Evolutionary conservation across 768 basidiomycete species (phyloP).

Genomic region (Lactarius trivialis): DNA sequence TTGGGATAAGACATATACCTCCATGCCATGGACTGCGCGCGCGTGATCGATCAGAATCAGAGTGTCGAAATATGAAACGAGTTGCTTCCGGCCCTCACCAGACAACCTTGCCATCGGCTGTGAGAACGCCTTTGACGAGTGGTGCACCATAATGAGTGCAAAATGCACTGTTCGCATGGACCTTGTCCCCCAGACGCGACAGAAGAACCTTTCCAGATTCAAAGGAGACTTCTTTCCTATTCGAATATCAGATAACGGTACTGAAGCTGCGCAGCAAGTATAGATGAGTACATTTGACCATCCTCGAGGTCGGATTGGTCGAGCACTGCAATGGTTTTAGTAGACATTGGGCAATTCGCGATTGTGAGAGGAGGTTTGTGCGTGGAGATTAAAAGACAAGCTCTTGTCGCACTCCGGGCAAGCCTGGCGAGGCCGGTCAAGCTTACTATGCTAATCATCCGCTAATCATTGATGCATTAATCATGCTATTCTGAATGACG

Average conservation of each 20-base stretch:
- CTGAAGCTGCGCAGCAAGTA: not conserved
- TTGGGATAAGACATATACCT: conserved; percentile 38
- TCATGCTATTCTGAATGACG: too few relatives aligned
- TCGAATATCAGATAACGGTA: not conserved
- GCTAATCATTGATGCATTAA: too few relatives aligned
- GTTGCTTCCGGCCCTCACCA: conserved; percentile 43
- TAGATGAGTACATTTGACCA: conserved; percentile 44
- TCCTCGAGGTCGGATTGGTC: conserved; percentile 42
- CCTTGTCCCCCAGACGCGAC: conserved; percentile 65
- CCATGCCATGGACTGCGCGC: conserved; percentile 74
- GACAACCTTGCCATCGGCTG: conserved; percentile 70
- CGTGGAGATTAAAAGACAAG: not conserved
- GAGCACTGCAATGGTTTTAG: conserved; percentile 44
- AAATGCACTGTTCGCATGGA: conserved; percentile 74
- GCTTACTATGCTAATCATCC: too few relatives aligned
- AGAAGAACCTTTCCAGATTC: conserved; percentile 72
- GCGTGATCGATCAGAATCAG: conserved; percentile 3
- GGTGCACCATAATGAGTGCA: conserved; percentile 94
- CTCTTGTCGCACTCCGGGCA: too few relatives aligned
- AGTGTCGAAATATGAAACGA: not conserved
- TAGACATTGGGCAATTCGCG: conserved; percentile 28
- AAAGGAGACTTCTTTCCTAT: conserved; percentile 79
- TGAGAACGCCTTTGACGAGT: conserved; percentile 72
- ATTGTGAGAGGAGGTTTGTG: not conserved
- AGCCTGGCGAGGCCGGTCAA: not conserved